These are phyloP conservation scores for Cyclospora cayetanensis DNA, from an alignment of 169 alveolate species.

Conservation along the genomic window DNA sequence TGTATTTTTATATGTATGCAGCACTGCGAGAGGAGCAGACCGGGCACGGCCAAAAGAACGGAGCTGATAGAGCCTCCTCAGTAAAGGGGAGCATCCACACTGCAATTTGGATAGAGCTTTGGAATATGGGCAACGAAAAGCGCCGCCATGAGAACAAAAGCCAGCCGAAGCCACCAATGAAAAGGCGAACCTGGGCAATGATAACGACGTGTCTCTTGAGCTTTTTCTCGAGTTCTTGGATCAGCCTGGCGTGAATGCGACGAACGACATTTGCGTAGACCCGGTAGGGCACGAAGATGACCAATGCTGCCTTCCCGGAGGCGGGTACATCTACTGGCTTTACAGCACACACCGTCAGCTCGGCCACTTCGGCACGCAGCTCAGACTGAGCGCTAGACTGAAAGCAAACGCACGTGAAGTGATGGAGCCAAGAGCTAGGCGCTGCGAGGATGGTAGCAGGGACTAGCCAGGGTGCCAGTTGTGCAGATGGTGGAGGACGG, in stretches of 20 bases:
- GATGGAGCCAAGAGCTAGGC: no score
- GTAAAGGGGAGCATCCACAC: no score
- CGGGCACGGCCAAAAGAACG: no score
- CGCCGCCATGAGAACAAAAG: not conserved
- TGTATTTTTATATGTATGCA: no score
- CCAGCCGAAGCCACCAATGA: not conserved
- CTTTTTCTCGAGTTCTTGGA: constrained; percentile 94
- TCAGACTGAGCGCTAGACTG: constrained; percentile 59
- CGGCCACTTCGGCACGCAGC: constrained; percentile 56
- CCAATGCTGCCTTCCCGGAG: constrained; percentile 84
- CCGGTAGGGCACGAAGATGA: constrained; percentile 89
- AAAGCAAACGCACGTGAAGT: not conserved
- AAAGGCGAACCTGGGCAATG: constrained; percentile 80
- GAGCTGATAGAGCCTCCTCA: no score
- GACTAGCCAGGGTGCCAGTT: no score
- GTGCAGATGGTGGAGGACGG: no score
- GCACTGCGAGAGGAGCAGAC: no score
- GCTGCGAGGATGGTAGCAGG: no score
- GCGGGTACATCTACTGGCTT: constrained; percentile 61
- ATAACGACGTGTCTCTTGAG: constrained; percentile 94
- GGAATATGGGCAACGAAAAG: not conserved
- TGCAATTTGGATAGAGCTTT: no score
- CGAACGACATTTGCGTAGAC: constrained; percentile 86
- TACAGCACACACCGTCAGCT: constrained; percentile 50
- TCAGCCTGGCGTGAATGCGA: constrained; percentile 90